Conservation (phyloP, 2,329 filamentous ascomycete species). For the Colletotrichum lindemuthianum region DNA sequence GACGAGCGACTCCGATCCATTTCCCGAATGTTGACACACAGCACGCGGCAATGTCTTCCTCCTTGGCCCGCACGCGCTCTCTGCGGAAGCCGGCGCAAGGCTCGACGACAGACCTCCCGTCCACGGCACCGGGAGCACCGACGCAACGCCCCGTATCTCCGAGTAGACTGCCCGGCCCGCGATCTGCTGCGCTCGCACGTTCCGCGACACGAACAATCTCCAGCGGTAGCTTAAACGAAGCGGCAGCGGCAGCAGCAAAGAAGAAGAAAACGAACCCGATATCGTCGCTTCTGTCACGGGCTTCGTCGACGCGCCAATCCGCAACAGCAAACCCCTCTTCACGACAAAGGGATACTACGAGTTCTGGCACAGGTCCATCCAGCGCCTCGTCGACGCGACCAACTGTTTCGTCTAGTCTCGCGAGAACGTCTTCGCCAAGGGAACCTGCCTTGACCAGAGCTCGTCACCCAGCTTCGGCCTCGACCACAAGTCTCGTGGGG, state of each 20-base stretch:
- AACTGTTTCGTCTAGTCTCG: background rate
- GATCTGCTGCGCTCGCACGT: slow-evolving; percentile 6
- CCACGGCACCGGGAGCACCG: slow-evolving; percentile 3
- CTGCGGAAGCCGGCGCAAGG: slow-evolving; percentile 54
- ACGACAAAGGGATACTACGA: background rate
- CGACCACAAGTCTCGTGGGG: slow-evolving; percentile 29
- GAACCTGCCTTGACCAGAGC: slow-evolving; percentile 2
- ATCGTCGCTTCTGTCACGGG: slow-evolving; percentile 14
- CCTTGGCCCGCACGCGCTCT: slow-evolving; percentile 57
- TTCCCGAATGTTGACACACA: background rate
- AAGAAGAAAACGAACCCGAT: slow-evolving; percentile 25
- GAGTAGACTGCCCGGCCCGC: slow-evolving; percentile 31
- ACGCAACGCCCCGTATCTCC: slow-evolving; percentile 26
- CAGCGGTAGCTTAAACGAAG: slow-evolving; percentile 13
- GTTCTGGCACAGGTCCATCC: background rate
- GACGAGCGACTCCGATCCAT: too few species aligned
- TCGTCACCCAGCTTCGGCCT: slow-evolving; percentile 31
- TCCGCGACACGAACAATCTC: slow-evolving; percentile 29
- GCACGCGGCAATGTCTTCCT: slow-evolving; percentile 51
- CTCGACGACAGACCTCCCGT: slow-evolving; percentile 35
- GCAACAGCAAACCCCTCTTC: background rate
- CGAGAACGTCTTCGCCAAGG: slow-evolving; percentile 21
- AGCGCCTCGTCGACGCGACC: slow-evolving; percentile 1
- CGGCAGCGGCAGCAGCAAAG: slow-evolving; percentile 32
- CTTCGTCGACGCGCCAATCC: slow-evolving; percentile 19